Evolutionary conservation across 371 early-diverging fungal species (phyloP), one percentile per base, ranked within the genome.

Genomic region (Synchytrium microbalum): DNA sequence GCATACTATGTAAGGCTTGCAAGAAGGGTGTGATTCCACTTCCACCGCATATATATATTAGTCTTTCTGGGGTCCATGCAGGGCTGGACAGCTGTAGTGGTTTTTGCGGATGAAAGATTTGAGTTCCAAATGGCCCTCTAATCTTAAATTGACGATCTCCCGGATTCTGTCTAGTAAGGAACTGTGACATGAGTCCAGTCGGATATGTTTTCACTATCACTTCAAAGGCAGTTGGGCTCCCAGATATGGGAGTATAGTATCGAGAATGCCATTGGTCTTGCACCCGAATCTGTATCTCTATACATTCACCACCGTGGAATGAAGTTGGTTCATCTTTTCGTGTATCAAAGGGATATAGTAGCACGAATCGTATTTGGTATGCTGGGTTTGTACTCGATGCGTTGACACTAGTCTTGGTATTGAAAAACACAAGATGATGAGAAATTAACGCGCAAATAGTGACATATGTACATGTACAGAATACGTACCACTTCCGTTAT

Each of bases 101-200:
- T 28, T 46, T 53, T 1, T 28, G 60, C 1, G 57, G 26, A 14
- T 0, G 13, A 19, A 67, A 23, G 24, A 67, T 3, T 16, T 28
- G 28, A 23, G 28, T 29, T 3, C 70, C 70, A 25, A 71, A 55
- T 1, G 70, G 70, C 14, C 70, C 70, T 5, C 70, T 24, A 23
- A 70, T 59, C 58, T 70, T 75, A 46, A 70, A 28, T 29, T 70
- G 70, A 0, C 70, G 66, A 14, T 67, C 33, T 8, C 69, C 71
- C 3, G 30, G 2, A 24, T 54, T 31, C 29, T n/a, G 33, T 25
- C 25, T 14, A 14, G 24, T n/a, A 59, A 67, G 19, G 0, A 25
- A 67, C 1, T 25, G 5, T 1, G 68, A 16, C 33, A 68, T 25
- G 13, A n/a, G 26, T 54, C 68, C 68, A 10, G 32, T 25, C 1